A percentile compares a stretch with the other conserved stretches of the same genome.
phyloP scores from a whole-genome alignment of 164 flowering plant genomes.

The Pachysandra terminalis region DNA sequence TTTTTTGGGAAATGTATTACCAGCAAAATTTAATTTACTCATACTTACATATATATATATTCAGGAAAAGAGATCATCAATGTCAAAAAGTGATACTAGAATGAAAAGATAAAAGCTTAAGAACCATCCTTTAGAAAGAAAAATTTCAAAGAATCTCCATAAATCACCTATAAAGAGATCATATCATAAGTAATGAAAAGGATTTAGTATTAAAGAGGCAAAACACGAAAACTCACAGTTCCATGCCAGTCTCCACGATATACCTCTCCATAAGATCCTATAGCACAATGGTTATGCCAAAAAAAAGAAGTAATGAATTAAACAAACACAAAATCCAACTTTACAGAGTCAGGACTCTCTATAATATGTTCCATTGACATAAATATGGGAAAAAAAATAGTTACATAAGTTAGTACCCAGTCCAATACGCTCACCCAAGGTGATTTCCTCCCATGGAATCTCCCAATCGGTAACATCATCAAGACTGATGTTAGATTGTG shows the following conservation, averaged over 20 bases:
- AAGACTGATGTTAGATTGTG: slow-evolving; percentile 57
- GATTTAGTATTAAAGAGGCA: too few relatives aligned
- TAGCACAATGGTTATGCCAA: slow-evolving; percentile 14
- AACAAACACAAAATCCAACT: not conserved
- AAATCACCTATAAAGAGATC: too few relatives aligned
- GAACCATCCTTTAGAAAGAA: not conserved
- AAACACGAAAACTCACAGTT: slow-evolving; percentile 85
- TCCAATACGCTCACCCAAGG: slow-evolving; percentile 96
- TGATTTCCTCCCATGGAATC: slow-evolving; percentile 90
- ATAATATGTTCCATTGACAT: not conserved
- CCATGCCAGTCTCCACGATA: slow-evolving; percentile 99
- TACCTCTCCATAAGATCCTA: slow-evolving; percentile 99
- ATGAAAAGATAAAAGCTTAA: not conserved
- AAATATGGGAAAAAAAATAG: slow-evolving; percentile 14
- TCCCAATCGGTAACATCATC: slow-evolving; percentile 96
- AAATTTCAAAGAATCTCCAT: too few relatives aligned
- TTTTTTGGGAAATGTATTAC: too few relatives aligned
- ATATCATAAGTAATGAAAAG: too few relatives aligned
- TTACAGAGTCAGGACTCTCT: not conserved
- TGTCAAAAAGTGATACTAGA: not conserved
- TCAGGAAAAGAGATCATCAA: too few relatives aligned
- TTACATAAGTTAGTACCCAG: slow-evolving; percentile 58
- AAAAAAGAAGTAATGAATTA: slow-evolving; percentile 6
- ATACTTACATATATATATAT: too few relatives aligned
- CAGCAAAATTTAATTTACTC: too few relatives aligned